Evolutionary conservation across 1,284 basidiomycete genomes (phyloP).

Genomic region (Heterobasidion occidentale): DNA sequence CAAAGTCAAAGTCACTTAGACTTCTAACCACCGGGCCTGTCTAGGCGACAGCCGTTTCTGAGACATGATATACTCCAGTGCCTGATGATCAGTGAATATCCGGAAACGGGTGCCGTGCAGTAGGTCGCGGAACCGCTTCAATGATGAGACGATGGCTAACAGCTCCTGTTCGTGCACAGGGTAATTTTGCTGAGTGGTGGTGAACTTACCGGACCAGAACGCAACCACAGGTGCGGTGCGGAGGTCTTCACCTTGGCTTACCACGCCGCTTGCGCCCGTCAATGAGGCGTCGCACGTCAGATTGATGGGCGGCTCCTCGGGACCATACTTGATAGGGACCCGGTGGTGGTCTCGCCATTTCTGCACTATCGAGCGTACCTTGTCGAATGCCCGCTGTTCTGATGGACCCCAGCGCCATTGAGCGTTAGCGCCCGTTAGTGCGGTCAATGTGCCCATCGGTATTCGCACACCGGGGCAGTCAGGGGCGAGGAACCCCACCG

Average conservation of each 20-base stretch:
- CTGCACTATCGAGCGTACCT: constrained; percentile 16
- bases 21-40: constrained; percentile 24
- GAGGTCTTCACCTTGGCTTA: constrained; percentile 15
- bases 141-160: constrained; percentile 21
- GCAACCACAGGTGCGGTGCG: constrained; percentile 11
- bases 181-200: constrained; percentile 23
- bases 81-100: constrained; percentile 26
- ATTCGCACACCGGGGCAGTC: constrained; percentile 13
- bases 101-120: constrained; percentile 20
- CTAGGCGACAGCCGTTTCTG: constrained; percentile 23
- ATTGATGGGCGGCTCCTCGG: constrained; percentile 8
- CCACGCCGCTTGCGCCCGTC: constrained; percentile 13
- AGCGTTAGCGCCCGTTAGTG: constrained; percentile 6
- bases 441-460: constrained; percentile 13
- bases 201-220: constrained; percentile 23
- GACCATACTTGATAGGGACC: constrained; percentile 15
- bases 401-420: constrained; percentile 16
- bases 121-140: constrained; percentile 18
- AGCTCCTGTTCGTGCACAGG: constrained; percentile 22
- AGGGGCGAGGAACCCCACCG: constrained; percentile 18
- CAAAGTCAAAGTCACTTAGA: constrained; percentile 24
- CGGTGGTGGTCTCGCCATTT: constrained; percentile 13
- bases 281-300: constrained; percentile 14
- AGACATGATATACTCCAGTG: constrained; percentile 20
- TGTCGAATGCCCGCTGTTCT: constrained; percentile 21